Evolutionary conservation across 225 moss, liverwort and hornwort genomes (phyloP), one percentile per base, ranked within the genome.

Genomic region (Ulota crispa): DNA sequence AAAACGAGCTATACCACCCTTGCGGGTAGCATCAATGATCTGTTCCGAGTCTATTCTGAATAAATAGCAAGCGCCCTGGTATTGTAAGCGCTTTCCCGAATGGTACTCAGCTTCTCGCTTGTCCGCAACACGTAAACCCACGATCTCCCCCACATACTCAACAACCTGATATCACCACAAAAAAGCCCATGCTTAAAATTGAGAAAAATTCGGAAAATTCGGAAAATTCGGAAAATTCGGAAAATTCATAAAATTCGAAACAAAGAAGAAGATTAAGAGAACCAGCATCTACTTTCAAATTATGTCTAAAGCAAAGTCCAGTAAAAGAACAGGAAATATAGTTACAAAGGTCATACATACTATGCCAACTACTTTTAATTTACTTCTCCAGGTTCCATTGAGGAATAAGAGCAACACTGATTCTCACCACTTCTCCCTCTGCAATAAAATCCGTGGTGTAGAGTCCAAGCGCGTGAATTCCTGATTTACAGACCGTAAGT

Each of bases 1-100:
- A 93, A 95, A 97, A 83, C 96, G 92, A 54, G 96, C 96, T 73
- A 97, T 97, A 34, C 96, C 96, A 70, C 96, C 96, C 79, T 93
- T 95, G 18, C 96, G 91, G 53, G 96, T 97, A 52, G 96, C 96
- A 88, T 97, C 96, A 82, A 97, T 97, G 60, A 97, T 97, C 83
- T 95, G 91, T 80, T 97, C 96, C 80, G 86, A 84, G 78, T 97
- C 96, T 89, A 97, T 93, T 88, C 93, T 93, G 80, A 97, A 97
- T 23, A 97, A 89, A 80, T 95, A 97, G 73, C 96, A 97, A 56
- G 96, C 96, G 60, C 93, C 88, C 80, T 97, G 95, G 74, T 97
- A 93, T 73, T 93, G 93, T 74, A 97, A 73, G 70, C 90, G 90
- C 83, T 92, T 97, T 81, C 96, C 95, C 73, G 95, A 92, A 88